These are phyloP conservation scores for Cyberlindnera sargentensis DNA, from an alignment of 805 yeast species.

Conservation along the genomic window DNA sequence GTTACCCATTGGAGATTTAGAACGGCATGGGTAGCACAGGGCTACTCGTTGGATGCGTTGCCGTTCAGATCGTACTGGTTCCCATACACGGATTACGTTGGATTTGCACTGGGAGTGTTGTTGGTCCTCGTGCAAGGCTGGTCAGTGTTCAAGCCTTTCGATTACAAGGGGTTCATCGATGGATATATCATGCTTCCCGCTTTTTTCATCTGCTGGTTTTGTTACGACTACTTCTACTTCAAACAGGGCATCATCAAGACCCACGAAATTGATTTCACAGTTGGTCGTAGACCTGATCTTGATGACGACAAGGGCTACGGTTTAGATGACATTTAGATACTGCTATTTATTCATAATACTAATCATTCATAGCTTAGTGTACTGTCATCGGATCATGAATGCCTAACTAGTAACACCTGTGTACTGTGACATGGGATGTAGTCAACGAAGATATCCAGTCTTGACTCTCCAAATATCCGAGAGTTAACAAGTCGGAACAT, in stretches of 20 bases:
- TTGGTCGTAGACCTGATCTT: conserved; percentile 40
- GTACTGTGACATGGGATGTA: too few species aligned
- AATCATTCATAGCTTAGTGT: not conserved
- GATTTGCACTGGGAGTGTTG: conserved; percentile 31
- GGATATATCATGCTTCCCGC: conserved; percentile 58
- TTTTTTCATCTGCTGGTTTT: conserved; percentile 38
- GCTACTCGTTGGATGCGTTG: conserved; percentile 53
- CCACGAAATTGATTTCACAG: conserved; percentile 39
- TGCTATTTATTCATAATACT: too few species aligned
- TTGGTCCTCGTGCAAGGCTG: conserved; percentile 42
- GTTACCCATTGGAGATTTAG: conserved; percentile 61
- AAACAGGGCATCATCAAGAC: conserved; percentile 33
- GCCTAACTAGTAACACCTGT: too few species aligned
- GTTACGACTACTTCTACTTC: conserved; percentile 33
- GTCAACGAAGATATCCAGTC: too few species aligned
- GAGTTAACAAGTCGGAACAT: too few species aligned
- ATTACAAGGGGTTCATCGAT: conserved; percentile 46
- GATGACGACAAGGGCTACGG: conserved; percentile 10
- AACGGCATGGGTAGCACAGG: conserved; percentile 51
- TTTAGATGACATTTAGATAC: not conserved
- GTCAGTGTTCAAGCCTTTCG: conserved; percentile 42
- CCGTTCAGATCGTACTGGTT: conserved; percentile 62
- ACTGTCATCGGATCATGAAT: too few species aligned
- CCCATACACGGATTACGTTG: conserved; percentile 34
- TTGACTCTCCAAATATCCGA: too few species aligned